Percentiles rank a stretch among this genome's conserved stretches.
Evolutionary conservation across 805 yeast genomes (phyloP).

Genomic region (Candida cerambycidarum): DNA sequence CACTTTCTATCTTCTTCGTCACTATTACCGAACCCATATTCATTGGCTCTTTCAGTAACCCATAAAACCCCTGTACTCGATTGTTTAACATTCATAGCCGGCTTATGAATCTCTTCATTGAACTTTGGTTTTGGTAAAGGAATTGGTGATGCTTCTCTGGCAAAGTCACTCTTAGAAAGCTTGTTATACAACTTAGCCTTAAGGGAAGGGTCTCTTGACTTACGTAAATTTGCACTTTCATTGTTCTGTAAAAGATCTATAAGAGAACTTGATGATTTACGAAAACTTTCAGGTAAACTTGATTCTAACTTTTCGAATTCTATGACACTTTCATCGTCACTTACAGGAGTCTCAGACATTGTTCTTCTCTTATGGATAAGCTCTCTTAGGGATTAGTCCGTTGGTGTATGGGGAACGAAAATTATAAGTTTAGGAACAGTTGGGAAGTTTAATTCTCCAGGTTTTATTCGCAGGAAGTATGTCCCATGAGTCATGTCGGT

Average conservation of each 20-base stretch:
- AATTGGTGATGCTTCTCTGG: constrained; percentile 45
- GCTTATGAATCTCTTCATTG: constrained; percentile 47
- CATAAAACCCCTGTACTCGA: constrained; percentile 64
- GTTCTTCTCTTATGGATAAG: no score
- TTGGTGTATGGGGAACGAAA: neutral
- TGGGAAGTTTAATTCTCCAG: neutral
- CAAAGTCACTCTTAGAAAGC: constrained; percentile 32
- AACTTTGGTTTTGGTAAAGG: constrained; percentile 50
- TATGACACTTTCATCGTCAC: constrained; percentile 16
- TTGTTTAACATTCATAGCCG: constrained; percentile 58
- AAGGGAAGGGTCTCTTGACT: constrained; percentile 16
- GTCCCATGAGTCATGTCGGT: neutral
- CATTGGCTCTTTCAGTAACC: constrained; percentile 62
- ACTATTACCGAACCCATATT: constrained; percentile 46
- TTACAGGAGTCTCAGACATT: constrained; percentile 4
- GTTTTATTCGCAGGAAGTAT: neutral
- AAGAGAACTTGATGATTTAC: constrained; percentile 38
- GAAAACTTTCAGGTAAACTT: constrained; percentile 40
- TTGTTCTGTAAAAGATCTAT: constrained; percentile 29
- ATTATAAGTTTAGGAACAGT: neutral
- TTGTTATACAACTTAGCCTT: constrained; percentile 22
- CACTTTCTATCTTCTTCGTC: constrained; percentile 42
- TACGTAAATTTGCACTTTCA: constrained; percentile 16
- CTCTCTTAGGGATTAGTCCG: no score
- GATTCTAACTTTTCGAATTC: constrained; percentile 45